These are phyloP conservation scores for Geotrichum restrictum DNA, from an alignment of 1,139 yeast genomes.

Conservation along the genomic window DNA sequence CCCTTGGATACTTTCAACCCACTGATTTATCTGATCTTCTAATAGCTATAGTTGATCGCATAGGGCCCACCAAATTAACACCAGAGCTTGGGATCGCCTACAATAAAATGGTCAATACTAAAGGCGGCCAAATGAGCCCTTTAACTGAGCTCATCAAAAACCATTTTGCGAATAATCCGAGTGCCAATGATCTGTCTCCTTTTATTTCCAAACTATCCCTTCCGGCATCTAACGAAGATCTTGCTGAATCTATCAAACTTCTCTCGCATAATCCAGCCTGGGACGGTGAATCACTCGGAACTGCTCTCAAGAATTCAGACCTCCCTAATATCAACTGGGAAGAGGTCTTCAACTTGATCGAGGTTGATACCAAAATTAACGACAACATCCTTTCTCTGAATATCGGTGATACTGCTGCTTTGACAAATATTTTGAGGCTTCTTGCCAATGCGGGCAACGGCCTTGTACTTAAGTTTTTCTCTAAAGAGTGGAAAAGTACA, in stretches of 20 bases:
- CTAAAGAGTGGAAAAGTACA: constrained; percentile 27
- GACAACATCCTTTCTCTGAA: constrained; percentile 6
- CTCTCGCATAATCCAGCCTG: constrained; percentile 19
- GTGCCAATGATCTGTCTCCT: constrained; percentile 4
- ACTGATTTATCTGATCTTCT: constrained; percentile 1
- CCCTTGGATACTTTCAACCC: not conserved
- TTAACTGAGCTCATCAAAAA: constrained; percentile 9
- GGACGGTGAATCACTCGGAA: constrained; percentile 19
- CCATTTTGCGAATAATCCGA: constrained; percentile 5
- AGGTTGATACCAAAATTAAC: constrained; percentile 6
- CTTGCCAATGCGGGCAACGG: constrained; percentile 16
- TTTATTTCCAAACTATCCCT: constrained; percentile 13
- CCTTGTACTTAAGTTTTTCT: constrained; percentile 14
- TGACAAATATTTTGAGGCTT: constrained; percentile 11
- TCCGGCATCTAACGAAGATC: constrained; percentile 12
- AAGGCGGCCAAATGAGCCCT: constrained; percentile 10
- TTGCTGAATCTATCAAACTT: constrained; percentile 19
- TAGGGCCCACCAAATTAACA: constrained; percentile 4
- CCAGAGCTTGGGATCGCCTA: constrained; percentile 13
- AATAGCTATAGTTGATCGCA: constrained; percentile 12
- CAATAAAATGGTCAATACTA: not conserved
- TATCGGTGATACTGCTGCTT: constrained; percentile 5
- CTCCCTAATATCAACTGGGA: constrained; percentile 17
- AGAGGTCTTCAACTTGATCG: constrained; percentile 9
- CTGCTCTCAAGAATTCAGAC: constrained; percentile 13